phyloP scores from a whole-genome alignment of 163 green algal species.

The Scenedesmus sp. region DNA sequence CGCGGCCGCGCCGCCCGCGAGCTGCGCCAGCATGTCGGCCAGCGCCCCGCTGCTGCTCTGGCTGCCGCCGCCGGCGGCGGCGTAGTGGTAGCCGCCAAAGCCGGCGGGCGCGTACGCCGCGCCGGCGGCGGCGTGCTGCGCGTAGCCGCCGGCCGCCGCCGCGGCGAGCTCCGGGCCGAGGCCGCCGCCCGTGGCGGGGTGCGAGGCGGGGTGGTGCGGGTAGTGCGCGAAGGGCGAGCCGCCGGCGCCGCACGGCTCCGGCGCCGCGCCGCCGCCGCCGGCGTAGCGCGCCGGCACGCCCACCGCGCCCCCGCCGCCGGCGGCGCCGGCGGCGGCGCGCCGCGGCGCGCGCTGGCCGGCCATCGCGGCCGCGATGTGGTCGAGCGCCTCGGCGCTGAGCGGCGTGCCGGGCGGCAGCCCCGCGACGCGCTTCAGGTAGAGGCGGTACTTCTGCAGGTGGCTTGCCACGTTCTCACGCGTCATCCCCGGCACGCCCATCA shows the following conservation, averaged over 20 bases:
- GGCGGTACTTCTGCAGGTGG: conserved; percentile 96
- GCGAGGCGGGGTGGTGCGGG: too few relatives aligned
- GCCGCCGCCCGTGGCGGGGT: too few relatives aligned
- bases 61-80: not conserved
- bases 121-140: too few relatives aligned
- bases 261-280: not conserved
- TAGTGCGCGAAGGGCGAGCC: too few relatives aligned
- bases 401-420: conserved; percentile 47
- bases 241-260: not conserved
- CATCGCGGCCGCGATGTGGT: conserved; percentile 41
- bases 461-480: conserved; percentile 97
- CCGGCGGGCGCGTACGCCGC: not conserved
- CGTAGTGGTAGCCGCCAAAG: not conserved
- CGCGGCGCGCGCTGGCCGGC: not conserved
- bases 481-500: conserved; percentile 91
- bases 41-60: not conserved
- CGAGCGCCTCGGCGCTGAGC: conserved; percentile 41
- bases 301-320: not conserved
- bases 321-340: not conserved
- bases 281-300: too few relatives aligned
- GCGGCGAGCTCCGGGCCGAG: too few relatives aligned
- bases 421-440: conserved; percentile 81
- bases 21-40: conserved; percentile 5
- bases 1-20: not conserved
- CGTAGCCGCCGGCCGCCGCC: too few relatives aligned